Percentiles rank a stretch among this genome's conserved stretches.
phyloP scores from a whole-genome alignment of 2,329 filamentous ascomycete genomes.

The Hawksworthiomyces lignivorus region DNA sequence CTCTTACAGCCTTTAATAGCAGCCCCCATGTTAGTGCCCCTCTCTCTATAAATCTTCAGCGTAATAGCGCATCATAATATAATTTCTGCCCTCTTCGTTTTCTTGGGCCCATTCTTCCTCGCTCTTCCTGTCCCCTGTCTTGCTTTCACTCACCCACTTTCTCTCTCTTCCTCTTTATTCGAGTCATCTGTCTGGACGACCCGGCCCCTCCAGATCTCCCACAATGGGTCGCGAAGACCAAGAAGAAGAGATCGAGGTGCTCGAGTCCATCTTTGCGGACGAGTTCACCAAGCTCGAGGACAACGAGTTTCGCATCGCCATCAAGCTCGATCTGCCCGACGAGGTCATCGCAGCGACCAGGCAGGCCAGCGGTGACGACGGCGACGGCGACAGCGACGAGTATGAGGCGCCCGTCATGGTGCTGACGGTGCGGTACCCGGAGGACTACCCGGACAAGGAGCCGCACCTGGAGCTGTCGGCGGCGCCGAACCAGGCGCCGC shows the following conservation, averaged over 20 bases:
- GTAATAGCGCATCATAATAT: too few relatives aligned
- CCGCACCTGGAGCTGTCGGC: constrained; percentile 74
- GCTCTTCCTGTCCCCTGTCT: too few relatives aligned
- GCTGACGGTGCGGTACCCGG: constrained; percentile 82
- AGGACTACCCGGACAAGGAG: constrained; percentile 79
- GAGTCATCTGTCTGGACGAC: too few relatives aligned
- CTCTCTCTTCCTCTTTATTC: too few relatives aligned
- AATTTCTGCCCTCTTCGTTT: too few relatives aligned
- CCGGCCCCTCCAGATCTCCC: too few relatives aligned
- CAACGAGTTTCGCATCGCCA: constrained; percentile 76
- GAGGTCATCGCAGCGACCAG: constrained; percentile 25
- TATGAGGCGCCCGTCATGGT: constrained; percentile 63
- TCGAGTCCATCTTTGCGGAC: constrained; percentile 96
- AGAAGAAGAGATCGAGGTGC: constrained; percentile 90
- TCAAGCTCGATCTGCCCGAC: constrained; percentile 70
- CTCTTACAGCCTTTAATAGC: too few relatives aligned
- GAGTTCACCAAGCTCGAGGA: constrained; percentile 97
- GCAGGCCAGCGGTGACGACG: background rate
- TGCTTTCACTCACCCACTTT: too few relatives aligned
- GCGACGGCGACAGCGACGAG: constrained; percentile 43
- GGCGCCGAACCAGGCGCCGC: constrained; percentile 52
- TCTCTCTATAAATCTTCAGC: too few relatives aligned
- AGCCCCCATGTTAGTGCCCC: too few relatives aligned
- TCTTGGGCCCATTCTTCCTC: too few relatives aligned
- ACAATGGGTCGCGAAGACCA: constrained; percentile 77